Evolutionary conservation across 192 early-diverging fungal genomes (phyloP).

Genomic region (Diversispora epigaea): DNA sequence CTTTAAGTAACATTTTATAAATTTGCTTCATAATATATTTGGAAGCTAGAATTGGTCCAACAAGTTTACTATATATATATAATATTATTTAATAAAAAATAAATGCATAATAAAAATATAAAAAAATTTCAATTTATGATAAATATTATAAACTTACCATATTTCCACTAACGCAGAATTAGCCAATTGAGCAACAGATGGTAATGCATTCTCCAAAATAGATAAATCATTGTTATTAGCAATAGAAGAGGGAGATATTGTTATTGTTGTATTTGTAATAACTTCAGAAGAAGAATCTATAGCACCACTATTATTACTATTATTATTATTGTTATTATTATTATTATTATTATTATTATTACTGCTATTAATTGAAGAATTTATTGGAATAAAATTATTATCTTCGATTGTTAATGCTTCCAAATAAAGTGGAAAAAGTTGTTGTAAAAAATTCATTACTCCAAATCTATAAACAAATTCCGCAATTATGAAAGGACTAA

Average conservation of each 20-base stretch:
- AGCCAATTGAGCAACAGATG: constrained; percentile 41
- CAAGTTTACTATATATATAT: constrained; percentile 35
- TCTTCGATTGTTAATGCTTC: constrained; percentile 53
- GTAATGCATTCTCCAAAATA: constrained; percentile 24
- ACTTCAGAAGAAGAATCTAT: constrained; percentile 22
- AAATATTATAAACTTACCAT: constrained; percentile 37
- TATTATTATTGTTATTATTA: too few species aligned
- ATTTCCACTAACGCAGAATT: constrained; percentile 52
- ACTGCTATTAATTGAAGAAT: too few species aligned
- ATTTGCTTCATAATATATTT: constrained; percentile 59
- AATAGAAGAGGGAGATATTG: neutral
- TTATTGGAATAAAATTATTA: constrained; percentile 2
- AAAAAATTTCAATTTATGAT: neutral
- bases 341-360: too few species aligned
- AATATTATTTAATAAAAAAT: neutral
- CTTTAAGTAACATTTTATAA: constrained; percentile 51
- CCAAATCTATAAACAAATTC: constrained; percentile 55
- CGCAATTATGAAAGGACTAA: constrained; percentile 39
- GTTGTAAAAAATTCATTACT: constrained; percentile 52
- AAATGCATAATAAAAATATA: neutral
- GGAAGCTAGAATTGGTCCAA: constrained; percentile 57
- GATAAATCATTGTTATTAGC: neutral
- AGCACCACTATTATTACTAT: too few species aligned
- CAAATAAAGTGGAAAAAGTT: constrained; percentile 57
- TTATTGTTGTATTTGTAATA: neutral